phyloP scores from a whole-genome alignment of 2,329 filamentous ascomycete species.

The Aciculosporium take region DNA sequence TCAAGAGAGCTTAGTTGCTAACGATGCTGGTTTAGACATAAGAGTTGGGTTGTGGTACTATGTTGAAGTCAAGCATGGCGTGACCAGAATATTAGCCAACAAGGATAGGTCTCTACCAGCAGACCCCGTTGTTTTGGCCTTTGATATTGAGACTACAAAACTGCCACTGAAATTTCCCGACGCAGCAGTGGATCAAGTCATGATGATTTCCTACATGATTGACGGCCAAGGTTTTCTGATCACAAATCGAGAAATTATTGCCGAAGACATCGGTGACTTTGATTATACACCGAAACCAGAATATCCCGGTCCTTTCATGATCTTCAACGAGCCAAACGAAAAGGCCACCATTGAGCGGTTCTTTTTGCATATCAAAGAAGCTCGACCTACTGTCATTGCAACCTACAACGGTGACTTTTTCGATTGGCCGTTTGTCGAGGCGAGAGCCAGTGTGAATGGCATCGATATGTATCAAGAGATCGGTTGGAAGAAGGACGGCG shows the following conservation, averaged over 20 bases:
- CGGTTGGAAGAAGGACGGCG: slow-evolving; percentile 85
- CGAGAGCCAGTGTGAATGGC: slow-evolving; percentile 79
- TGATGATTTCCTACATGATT: slow-evolving; percentile 99
- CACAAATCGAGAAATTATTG: slow-evolving; percentile 94
- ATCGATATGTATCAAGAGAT: slow-evolving; percentile 99
- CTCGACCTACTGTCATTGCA: slow-evolving; percentile 86
- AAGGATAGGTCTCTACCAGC: slow-evolving; percentile 80
- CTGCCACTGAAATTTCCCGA: slow-evolving; percentile 94
- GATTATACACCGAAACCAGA: slow-evolving; percentile 97
- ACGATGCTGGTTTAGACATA: slow-evolving; percentile 48
- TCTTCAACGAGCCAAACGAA: slow-evolving; percentile 96
- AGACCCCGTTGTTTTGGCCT: slow-evolving; percentile 97
- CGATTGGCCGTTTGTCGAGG: slow-evolving; percentile 98
- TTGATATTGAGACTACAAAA: slow-evolving; percentile 96
- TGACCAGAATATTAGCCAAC: slow-evolving; percentile 69
- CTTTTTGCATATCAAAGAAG: slow-evolving; percentile 90
- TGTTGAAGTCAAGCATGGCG: slow-evolving; percentile 84
- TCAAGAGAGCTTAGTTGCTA: slow-evolving; percentile 7
- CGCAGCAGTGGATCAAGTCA: slow-evolving; percentile 84
- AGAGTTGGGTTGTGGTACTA: slow-evolving; percentile 95
- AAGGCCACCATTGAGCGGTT: slow-evolving; percentile 79
- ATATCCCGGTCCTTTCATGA: slow-evolving; percentile 88
- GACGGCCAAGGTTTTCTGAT: slow-evolving; percentile 96
- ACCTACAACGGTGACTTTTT: slow-evolving; percentile 99
- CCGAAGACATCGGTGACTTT: slow-evolving; percentile 92